Evolutionary conservation across 1,284 basidiomycete genomes (phyloP).

Genomic region (Pseudozyma hubeiensis): DNA sequence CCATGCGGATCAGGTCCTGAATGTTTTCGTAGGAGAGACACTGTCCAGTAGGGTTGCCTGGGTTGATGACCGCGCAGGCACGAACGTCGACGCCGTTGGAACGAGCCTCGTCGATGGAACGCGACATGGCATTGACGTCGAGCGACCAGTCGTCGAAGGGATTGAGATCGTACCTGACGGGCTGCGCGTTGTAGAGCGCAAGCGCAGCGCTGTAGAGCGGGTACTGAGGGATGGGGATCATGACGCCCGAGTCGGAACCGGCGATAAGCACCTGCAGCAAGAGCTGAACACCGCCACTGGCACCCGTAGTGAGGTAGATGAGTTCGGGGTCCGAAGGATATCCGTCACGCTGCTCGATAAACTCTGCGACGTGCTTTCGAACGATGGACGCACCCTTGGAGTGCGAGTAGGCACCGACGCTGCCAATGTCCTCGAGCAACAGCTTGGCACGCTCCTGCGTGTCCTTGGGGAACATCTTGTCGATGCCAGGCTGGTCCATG

Average conservation of each 20-base stretch:
- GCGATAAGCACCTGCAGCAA: slow-evolving; percentile 84
- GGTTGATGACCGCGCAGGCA: slow-evolving; percentile 66
- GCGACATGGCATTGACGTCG: slow-evolving; percentile 78
- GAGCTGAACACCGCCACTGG: slow-evolving; percentile 89
- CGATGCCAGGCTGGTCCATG: slow-evolving; percentile 77
- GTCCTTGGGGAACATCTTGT: slow-evolving; percentile 81
- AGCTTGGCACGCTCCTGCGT: slow-evolving; percentile 84
- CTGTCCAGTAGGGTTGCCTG: slow-evolving; percentile 66
- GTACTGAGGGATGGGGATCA: slow-evolving; percentile 98
- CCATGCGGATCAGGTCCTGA: slow-evolving; percentile 59
- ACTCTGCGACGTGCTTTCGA: slow-evolving; percentile 87
- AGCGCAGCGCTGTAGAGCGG: slow-evolving; percentile 95
- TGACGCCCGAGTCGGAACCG: slow-evolving; percentile 76
- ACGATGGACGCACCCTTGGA: slow-evolving; percentile 92
- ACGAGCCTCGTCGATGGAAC: slow-evolving; percentile 77
- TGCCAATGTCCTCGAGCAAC: slow-evolving; percentile 87
- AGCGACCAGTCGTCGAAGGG: slow-evolving; percentile 87
- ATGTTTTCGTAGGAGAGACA: slow-evolving; percentile 63
- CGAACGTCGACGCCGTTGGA: slow-evolving; percentile 72
- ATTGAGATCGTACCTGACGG: slow-evolving; percentile 89
- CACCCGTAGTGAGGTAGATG: slow-evolving; percentile 94
- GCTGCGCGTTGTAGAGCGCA: slow-evolving; percentile 82
- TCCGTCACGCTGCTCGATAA: slow-evolving; percentile 75
- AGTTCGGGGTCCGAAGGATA: slow-evolving; percentile 83
- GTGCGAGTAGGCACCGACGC: slow-evolving; percentile 94